Percentiles rank a stretch among this genome's conserved stretches.
phyloP scores from a whole-genome alignment of 179 eudicot genomes.

The Actinidia chinensis region DNA sequence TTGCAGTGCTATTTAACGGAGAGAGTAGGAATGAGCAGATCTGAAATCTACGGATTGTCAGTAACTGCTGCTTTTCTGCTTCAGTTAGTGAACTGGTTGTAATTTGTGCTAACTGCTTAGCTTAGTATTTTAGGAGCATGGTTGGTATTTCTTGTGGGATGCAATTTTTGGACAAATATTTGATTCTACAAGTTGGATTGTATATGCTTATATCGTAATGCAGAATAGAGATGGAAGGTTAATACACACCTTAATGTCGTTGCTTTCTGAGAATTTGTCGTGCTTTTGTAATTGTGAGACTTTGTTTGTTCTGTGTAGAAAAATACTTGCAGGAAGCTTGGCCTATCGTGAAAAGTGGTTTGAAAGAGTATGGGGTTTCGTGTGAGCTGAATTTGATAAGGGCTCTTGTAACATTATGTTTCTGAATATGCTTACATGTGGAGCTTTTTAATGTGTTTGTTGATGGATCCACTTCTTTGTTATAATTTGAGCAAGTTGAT shows the following conservation, averaged over 20 bases:
- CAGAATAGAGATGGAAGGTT: background rate
- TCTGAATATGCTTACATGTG: background rate
- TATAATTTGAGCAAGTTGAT: too few relatives aligned
- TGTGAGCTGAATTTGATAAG: conserved; percentile 85
- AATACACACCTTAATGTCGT: background rate
- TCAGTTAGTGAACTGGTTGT: background rate
- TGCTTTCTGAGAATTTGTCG: background rate
- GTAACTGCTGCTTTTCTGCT: background rate
- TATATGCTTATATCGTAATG: background rate
- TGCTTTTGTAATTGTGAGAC: background rate
- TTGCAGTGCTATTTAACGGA: background rate
- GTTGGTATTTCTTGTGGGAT: background rate
- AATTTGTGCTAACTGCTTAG: too few relatives aligned
- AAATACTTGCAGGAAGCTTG: conserved; percentile 91
- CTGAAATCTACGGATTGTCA: too few relatives aligned
- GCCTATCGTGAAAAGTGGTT: conserved; percentile 69
- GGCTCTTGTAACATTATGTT: conserved; percentile 1
- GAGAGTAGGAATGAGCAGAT: background rate
- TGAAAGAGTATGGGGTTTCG: conserved; percentile 69
- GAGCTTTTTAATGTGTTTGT: background rate
- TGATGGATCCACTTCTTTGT: too few relatives aligned
- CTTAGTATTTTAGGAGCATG: too few relatives aligned
- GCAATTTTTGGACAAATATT: background rate
- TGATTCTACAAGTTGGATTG: background rate
- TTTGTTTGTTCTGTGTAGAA: conserved; percentile 40